Base-by-base conservation (phyloP, 2,329 filamentous ascomycete genomes). In the Diaporthe vexans region DNA sequence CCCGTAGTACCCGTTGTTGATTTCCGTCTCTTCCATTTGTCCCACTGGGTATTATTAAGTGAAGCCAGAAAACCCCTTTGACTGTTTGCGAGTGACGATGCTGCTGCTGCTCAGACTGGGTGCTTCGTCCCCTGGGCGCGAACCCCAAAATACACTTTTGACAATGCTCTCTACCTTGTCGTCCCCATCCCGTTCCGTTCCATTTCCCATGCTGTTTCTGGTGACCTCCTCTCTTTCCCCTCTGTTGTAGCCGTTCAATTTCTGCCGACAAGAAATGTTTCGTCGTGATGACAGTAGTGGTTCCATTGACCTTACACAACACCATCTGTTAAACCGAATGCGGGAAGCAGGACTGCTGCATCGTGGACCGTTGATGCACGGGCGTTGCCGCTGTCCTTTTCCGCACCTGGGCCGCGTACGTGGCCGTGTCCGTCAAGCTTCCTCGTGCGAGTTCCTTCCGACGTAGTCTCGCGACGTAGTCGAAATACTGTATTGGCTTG, bases 41-140 rank as follows among this genome's bases (percentile, higher is more conserved):
- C 46, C 63, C 63, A 13, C 35, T 52, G 63, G 63, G 63, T 67
- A 67, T 67, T 67, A 67, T 67, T 67, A 67, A 17, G 35, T 35
- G 63, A 67, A 67, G 63, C 46, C 63, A 24, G 46, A 52, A 52
- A 52, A 37, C 46, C 63, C 63, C n/a, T 26, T 5, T 37, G 29
- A 52, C 43, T 67, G 29, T 67, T 37, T 52, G 63, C 33, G 43
- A 35, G 46, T 52, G 46, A 52, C 33, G 46, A 52, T 33, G 63
- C 37, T 52, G 63, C 37, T 52, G 63, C 46, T 67, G 63, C 63
- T 67, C 33, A 24, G 43, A 52, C 46, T 40, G 33, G 63, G 21
- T 52, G 21, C 46, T 67, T 37, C 46, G 17, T 52, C 46, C 29
- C 46, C 29, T 67, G 63, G 63, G 63, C 29, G 63, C 29, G 63